A percentile compares a stretch with the other conserved stretches of the same genome.
These are phyloP conservation scores for Coccomyxa sp. DNA, from an alignment of 139 green algal genomes.

Conservation along the genomic window DNA sequence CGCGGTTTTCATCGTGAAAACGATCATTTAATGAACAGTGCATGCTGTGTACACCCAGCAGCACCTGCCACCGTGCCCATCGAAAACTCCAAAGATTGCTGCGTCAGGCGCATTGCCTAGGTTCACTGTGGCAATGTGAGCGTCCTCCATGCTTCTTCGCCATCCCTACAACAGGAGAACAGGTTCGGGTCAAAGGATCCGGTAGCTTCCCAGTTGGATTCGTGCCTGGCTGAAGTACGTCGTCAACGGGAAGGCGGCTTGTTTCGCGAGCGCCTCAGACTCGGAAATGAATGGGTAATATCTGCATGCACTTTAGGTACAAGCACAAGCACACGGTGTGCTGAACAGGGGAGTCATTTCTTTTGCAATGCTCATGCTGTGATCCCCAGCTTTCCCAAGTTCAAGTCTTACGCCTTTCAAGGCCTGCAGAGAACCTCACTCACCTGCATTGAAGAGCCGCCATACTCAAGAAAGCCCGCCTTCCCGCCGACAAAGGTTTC, in stretches of 20 bases:
- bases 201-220: neutral
- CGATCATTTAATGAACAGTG: neutral
- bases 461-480: slow-evolving; percentile 45
- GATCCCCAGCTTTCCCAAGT: too few species aligned
- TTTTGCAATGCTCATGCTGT: too few species aligned
- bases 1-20: neutral
- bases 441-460: slow-evolving; percentile 69
- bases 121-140: slow-evolving; percentile 54
- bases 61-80: slow-evolving; percentile 73
- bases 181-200: neutral
- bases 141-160: slow-evolving; percentile 74
- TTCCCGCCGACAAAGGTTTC: slow-evolving; percentile 55
- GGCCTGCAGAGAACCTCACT: neutral
- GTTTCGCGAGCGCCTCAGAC: neutral
- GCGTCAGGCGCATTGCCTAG: slow-evolving; percentile 21
- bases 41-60: neutral
- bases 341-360: too few species aligned
- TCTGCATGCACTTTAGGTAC: neutral
- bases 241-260: neutral
- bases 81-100: slow-evolving; percentile 86
- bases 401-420: too few species aligned
- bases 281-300: neutral
- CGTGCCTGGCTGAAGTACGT: neutral
- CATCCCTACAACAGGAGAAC: slow-evolving; percentile 63
- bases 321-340: neutral